phyloP scores from a whole-genome alignment of 352 stramenopile species.

The Blastocystis sp. region DNA sequence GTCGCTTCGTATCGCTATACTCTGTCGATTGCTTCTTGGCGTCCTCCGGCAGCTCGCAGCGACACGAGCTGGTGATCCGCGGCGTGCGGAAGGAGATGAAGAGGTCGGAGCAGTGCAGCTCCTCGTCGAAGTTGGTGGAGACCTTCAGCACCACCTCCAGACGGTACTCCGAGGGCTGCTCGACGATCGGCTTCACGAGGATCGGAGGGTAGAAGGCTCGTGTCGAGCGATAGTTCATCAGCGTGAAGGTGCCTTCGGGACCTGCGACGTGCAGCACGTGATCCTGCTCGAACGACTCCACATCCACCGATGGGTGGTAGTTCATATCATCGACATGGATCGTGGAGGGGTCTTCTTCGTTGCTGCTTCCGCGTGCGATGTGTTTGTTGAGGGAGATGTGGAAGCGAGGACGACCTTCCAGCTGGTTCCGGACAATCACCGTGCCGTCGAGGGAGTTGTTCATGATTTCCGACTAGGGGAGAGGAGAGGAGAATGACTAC shows the following conservation, averaged over 20 bases:
- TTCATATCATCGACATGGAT: slow-evolving; percentile 32
- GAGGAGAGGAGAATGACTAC: not conserved
- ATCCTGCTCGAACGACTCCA: slow-evolving; percentile 19
- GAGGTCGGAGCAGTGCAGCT: slow-evolving; percentile 1
- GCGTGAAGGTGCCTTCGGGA: slow-evolving; percentile 10
- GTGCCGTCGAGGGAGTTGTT: slow-evolving; percentile 44
- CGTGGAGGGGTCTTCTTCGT: not conserved
- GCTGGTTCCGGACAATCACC: not conserved
- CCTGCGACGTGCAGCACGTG: slow-evolving; percentile 14
- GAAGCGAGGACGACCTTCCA: slow-evolving; percentile 30
- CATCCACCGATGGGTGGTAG: slow-evolving; percentile 34
- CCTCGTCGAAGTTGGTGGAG: slow-evolving; percentile 7
- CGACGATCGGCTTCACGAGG: slow-evolving; percentile 29
- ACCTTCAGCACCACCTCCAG: slow-evolving; percentile 46
- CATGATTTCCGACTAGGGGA: not conserved
- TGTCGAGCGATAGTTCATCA: slow-evolving; percentile 48
- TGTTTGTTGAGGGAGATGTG: slow-evolving; percentile 26
- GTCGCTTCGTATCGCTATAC: slow-evolving; percentile 37
- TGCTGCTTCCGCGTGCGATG: not conserved
- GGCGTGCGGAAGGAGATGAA: slow-evolving; percentile 14
- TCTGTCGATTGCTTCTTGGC: slow-evolving; percentile 37
- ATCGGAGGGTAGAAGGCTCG: slow-evolving; percentile 16
- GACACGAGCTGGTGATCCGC: not conserved
- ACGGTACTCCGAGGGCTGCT: slow-evolving; percentile 44
- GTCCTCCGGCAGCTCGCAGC: slow-evolving; percentile 8